Evolutionary conservation across 148 eudicot species (phyloP).

Genomic region (Silene latifolia): DNA sequence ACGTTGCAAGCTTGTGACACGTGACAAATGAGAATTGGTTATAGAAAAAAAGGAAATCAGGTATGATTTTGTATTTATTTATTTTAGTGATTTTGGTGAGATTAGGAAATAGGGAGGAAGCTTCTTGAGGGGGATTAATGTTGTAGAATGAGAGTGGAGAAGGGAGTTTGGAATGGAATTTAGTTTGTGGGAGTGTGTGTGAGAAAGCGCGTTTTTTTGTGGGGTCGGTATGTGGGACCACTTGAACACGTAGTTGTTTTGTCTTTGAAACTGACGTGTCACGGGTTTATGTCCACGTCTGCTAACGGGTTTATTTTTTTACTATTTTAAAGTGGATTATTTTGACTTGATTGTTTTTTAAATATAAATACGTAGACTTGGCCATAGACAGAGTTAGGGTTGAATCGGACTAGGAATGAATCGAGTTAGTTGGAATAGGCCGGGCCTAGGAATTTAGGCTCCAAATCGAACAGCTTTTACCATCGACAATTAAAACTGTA

Average conservation of each 20-base stretch:
- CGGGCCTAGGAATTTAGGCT: too few species aligned
- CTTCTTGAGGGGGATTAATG: background rate
- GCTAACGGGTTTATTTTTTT: background rate
- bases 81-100: background rate
- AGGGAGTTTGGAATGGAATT: constrained; percentile 18
- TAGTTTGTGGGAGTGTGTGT: constrained; percentile 1
- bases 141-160: background rate
- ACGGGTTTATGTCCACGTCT: background rate
- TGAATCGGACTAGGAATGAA: too few species aligned
- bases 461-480: too few species aligned
- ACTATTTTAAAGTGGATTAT: too few species aligned
- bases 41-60: background rate
- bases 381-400: too few species aligned
- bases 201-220: constrained; percentile 6
- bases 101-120: constrained; percentile 9
- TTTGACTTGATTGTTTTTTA: too few species aligned
- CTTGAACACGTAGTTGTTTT: background rate
- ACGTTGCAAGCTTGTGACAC: too few species aligned
- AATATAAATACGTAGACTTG: too few species aligned
- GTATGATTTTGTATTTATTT: background rate
- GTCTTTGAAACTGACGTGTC: background rate
- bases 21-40: too few species aligned
- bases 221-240: background rate
- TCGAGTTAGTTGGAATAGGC: too few species aligned
- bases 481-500: too few species aligned